Base-by-base conservation (phyloP, 2,329 filamentous ascomycete genomes). In the Periconia sp. region DNA sequence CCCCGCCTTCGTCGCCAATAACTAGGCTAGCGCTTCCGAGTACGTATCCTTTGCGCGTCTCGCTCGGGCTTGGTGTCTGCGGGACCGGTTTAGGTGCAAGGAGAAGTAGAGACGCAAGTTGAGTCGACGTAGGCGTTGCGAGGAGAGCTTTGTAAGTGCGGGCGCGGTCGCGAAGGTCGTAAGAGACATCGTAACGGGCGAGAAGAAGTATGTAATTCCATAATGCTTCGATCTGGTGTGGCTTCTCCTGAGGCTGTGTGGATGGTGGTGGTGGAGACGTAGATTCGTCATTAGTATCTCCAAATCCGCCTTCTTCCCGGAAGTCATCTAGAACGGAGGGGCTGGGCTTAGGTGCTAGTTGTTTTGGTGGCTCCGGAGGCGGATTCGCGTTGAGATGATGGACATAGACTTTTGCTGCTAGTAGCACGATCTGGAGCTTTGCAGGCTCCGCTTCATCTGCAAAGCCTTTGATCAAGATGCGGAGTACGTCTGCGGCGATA, bases 371-470 rank as follows among this genome's bases (percentile, higher is more conserved):
- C 40, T 65, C 50, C 19, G 66, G 54, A n/a, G 63, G 71, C 55
- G 55, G 73, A 61, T 82, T 78, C 47, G 82, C 79, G 61, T 90
- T 90, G 26, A 97, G 71, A 63, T 95, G 84, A 60, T 97, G 90
- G 12, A 97, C 79, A 64, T 97, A 97, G 2, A 97, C 91, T 65
- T 97, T 97, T n/a, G 94, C 92, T 5, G 89, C 94, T 3, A 99
- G 79, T 1, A 99, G 78, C 12, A 99, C 80, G 52, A 97, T 95
- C 68, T 99, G 94, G 45, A 91, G 80, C 68, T 95, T 96, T 10
- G 90, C 91, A 19, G 86, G 78, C 64, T 96, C 91, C 1, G 85
- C 85, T 71, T 99, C 94, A 48, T 85, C 84, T 1, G 85, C 78
- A 63, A 97, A 99, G 13, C 86, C 87, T 66, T 91, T 92, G 31